Conservation (phyloP, 305 asterid genomes). For the Fraxinus platypoda region DNA sequence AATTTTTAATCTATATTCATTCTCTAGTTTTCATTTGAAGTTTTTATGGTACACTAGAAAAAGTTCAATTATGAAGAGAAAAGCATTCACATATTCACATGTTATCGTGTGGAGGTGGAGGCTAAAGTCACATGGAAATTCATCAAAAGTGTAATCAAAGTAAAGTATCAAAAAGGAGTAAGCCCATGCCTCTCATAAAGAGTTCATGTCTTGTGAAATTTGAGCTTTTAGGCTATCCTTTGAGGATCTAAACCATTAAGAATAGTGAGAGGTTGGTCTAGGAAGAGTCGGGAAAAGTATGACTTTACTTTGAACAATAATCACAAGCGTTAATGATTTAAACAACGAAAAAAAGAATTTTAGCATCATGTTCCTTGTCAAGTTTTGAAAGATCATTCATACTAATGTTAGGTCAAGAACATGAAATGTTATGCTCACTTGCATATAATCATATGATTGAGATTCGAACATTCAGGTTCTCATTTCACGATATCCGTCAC, state of each 20-base stretch:
- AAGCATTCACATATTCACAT: slow-evolving; percentile 27
- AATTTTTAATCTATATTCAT: neutral
- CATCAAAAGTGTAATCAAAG: slow-evolving; percentile 28
- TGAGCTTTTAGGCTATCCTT: neutral
- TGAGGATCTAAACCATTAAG: neutral
- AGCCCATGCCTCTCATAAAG: slow-evolving; percentile 38
- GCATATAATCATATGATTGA: neutral
- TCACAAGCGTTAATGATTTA: neutral
- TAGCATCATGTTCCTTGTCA: neutral
- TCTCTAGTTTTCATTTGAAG: neutral
- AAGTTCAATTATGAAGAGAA: neutral
- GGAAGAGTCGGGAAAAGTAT: slow-evolving; percentile 25
- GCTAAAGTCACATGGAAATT: slow-evolving; percentile 31
- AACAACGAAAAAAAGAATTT: neutral
- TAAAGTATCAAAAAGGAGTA: slow-evolving; percentile 17
- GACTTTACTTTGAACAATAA: neutral
- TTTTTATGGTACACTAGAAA: neutral
- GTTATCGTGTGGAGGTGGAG: slow-evolving; percentile 18
- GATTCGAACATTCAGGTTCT: too few relatives aligned
- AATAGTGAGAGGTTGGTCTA: slow-evolving; percentile 8
- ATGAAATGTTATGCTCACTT: neutral
- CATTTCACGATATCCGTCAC: neutral
- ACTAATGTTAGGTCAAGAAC: neutral
- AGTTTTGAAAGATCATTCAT: neutral
- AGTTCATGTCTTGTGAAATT: slow-evolving; percentile 1